phyloP scores from a whole-genome alignment of 345 rosid species.

The Eutrema heterophyllum region DNA sequence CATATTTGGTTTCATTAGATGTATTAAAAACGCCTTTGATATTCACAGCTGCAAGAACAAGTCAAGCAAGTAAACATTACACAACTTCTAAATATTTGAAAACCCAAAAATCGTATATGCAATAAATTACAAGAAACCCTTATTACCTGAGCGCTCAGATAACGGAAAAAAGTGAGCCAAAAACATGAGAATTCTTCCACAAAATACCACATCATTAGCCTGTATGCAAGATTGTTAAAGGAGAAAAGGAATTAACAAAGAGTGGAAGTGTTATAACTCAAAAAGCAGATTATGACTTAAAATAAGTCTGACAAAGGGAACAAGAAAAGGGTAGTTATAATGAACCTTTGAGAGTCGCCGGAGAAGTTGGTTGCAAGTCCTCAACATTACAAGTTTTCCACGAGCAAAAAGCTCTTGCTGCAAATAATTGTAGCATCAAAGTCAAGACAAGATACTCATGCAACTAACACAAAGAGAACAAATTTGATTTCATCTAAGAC shows the following conservation, averaged over 20 bases:
- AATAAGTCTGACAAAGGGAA: background rate
- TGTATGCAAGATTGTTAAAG: conserved; percentile 33
- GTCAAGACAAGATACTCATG: conserved; percentile 9
- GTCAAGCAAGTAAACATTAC: conserved; percentile 11
- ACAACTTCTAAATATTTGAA: background rate
- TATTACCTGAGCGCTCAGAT: conserved; percentile 90
- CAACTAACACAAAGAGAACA: background rate
- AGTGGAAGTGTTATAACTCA: conserved; percentile 2
- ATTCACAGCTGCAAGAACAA: conserved; percentile 78
- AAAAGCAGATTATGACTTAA: background rate
- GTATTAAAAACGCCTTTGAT: conserved; percentile 96
- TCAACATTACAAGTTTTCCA: conserved; percentile 98
- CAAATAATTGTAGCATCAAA: conserved; percentile 15
- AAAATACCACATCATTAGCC: conserved; percentile 97
- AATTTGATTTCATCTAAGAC: conserved; percentile 1
- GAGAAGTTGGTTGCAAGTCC: conserved; percentile 99
- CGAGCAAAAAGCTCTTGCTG: conserved; percentile 99
- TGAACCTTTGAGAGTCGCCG: conserved; percentile 93
- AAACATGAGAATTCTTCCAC: conserved; percentile 96
- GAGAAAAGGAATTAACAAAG: background rate
- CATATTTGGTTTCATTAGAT: conserved; percentile 92
- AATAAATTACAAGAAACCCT: conserved; percentile 1
- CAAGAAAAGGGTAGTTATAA: background rate
- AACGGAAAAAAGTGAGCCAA: conserved; percentile 93
- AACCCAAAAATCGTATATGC: background rate